Evolutionary conservation across 306 rosid species (phyloP).

Genomic region (Ziziphus jujuba): DNA sequence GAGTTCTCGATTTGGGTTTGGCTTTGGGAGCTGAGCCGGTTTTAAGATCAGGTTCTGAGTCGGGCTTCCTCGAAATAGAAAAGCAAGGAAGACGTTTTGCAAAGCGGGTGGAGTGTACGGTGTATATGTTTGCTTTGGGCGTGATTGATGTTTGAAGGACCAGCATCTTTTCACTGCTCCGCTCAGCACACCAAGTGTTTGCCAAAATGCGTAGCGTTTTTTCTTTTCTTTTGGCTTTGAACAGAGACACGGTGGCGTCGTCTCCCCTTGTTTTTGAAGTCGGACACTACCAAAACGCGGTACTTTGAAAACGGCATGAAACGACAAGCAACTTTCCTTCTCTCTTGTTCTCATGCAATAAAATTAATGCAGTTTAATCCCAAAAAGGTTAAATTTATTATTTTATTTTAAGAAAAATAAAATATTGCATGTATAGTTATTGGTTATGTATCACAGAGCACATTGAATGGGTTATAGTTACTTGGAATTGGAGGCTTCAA

Average conservation of each 20-base stretch:
- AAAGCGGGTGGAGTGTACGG: constrained; percentile 19
- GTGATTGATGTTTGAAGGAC: constrained; percentile 20
- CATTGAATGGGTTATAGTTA: too few relatives aligned
- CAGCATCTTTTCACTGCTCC: constrained; percentile 13
- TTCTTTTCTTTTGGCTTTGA: background rate
- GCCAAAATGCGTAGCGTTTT: constrained; percentile 11
- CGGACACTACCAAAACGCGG: too few relatives aligned
- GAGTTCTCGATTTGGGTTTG: constrained; percentile 25
- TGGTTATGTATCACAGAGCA: too few relatives aligned
- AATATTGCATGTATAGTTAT: too few relatives aligned
- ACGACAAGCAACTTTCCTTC: too few relatives aligned
- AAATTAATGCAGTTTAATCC: too few relatives aligned
- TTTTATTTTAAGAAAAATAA: too few relatives aligned
- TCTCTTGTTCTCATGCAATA: too few relatives aligned
- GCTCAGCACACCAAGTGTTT: constrained; percentile 13
- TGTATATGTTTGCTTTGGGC: constrained; percentile 9
- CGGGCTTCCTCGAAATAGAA: constrained; percentile 39
- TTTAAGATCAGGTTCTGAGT: constrained; percentile 42
- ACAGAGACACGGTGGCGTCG: background rate
- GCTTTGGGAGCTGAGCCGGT: constrained; percentile 23
- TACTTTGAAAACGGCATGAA: too few relatives aligned
- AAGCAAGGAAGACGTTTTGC: constrained; percentile 39
- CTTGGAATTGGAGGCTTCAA: too few relatives aligned
- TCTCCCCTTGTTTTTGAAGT: too few relatives aligned
- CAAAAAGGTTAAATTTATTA: too few relatives aligned